Evolutionary conservation across 345 rosid genomes (phyloP).

Genomic region (Arabidopsis thaliana): TAIR10.1 NC_003070.9:26273501-26274000

Average conservation of each 20-base stretch:
- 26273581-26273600: neutral
- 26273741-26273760: neutral
- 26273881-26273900: slow-evolving; percentile 42
- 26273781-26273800: slow-evolving; percentile 1
- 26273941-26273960: slow-evolving; percentile 50
- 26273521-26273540: too few relatives aligned
- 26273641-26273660: slow-evolving; percentile 8
- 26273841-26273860: slow-evolving; percentile 29
- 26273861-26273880: slow-evolving; percentile 46
- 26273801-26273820: slow-evolving; percentile 7
- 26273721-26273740: slow-evolving; percentile 20
- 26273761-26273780: slow-evolving; percentile 17
- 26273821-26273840: slow-evolving; percentile 2
- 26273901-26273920: neutral
- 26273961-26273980: slow-evolving; percentile 32
- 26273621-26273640: slow-evolving; percentile 23
- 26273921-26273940: slow-evolving; percentile 30
- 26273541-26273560: neutral
- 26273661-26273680: slow-evolving; percentile 43
- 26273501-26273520: too few relatives aligned
- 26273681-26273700: slow-evolving; percentile 21
- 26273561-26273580: slow-evolving; percentile 7
- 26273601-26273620: slow-evolving; percentile 9
- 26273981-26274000: neutral
- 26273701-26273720: slow-evolving; percentile 15